phyloP scores from a whole-genome alignment of 2,329 filamentous ascomycete genomes.

The Thermochaetoides dissita region DNA sequence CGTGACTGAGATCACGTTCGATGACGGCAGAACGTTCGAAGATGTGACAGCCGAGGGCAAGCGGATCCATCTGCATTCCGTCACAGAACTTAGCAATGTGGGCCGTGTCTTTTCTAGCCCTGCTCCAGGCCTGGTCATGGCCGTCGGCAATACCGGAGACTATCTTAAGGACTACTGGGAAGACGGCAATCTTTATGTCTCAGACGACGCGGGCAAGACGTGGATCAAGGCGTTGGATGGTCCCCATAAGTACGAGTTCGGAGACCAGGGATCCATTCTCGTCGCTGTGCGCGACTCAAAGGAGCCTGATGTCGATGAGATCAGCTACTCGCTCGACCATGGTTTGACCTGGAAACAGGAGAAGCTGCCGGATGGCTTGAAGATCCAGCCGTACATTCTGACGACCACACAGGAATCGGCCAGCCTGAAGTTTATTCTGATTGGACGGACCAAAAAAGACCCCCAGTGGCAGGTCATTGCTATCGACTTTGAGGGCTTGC shows the following conservation, averaged over 20 bases:
- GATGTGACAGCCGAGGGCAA: conserved; percentile 53
- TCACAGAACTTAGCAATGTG: conserved; percentile 69
- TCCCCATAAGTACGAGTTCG: conserved; percentile 91
- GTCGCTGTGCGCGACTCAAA: conserved; percentile 67
- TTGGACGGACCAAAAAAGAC: conserved; percentile 44
- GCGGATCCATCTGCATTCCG: conserved; percentile 75
- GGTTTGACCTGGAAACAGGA: conserved; percentile 68
- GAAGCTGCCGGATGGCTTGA: conserved; percentile 51
- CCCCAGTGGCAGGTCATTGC: conserved; percentile 51
- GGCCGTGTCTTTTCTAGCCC: conserved; percentile 87
- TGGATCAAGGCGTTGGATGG: conserved; percentile 66
- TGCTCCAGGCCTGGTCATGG: conserved; percentile 87
- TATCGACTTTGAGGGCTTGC: conserved; percentile 70
- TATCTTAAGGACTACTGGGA: conserved; percentile 56
- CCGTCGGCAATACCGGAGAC: conserved; percentile 76
- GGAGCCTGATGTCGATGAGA: conserved; percentile 41
- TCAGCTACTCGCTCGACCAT: conserved; percentile 74
- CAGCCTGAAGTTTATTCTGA: conserved; percentile 75
- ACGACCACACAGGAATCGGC: conserved; percentile 90
- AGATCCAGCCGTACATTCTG: conserved; percentile 57
- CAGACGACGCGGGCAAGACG: conserved; percentile 75
- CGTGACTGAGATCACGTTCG: conserved; percentile 76
- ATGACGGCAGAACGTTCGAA: conserved; percentile 81
- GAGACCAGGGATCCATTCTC: conserved; percentile 79
- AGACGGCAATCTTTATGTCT: conserved; percentile 72